Percentiles rank a stretch among this genome's conserved stretches.
These are phyloP conservation scores for Psophocarpus tetragonolobus DNA, from an alignment of 306 rosid species.

Conservation along the genomic window DNA sequence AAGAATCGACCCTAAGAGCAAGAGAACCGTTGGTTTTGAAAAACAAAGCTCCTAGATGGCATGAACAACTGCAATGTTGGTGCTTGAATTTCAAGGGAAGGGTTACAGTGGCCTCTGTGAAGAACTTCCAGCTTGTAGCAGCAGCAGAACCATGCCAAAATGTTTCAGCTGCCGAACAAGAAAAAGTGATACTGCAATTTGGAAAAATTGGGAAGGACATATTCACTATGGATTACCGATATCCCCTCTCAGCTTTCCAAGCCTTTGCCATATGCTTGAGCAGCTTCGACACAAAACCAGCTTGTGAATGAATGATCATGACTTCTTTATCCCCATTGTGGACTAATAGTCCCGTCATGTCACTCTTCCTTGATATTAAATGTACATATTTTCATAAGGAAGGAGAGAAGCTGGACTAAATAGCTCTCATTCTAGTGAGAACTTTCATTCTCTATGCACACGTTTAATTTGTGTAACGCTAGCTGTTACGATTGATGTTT, in stretches of 20 bases:
- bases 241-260: conserved; percentile 95
- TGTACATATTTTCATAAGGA: conserved; percentile 48
- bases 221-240: conserved; percentile 94
- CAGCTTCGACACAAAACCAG: conserved; percentile 97
- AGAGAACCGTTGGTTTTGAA: conserved; percentile 67
- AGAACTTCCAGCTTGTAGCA: conserved; percentile 95
- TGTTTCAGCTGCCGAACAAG: conserved; percentile 71
- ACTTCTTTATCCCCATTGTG: background rate
- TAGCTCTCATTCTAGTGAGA: conserved; percentile 31
- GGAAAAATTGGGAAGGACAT: conserved; percentile 96
- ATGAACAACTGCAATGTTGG: conserved; percentile 95
- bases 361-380: conserved; percentile 38
- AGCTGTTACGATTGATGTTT: conserved; percentile 41
- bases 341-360: conserved; percentile 19
- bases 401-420: conserved; percentile 35
- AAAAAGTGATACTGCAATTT: conserved; percentile 81
- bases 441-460: conserved; percentile 35
- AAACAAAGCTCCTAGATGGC: conserved; percentile 95
- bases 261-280: conserved; percentile 94
- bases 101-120: conserved; percentile 91
- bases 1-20: conserved; percentile 27
- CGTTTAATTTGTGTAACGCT: conserved; percentile 36
- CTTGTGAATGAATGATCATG: conserved; percentile 73
- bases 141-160: conserved; percentile 66
- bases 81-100: conserved; percentile 96